Evolutionary conservation across 192 early-diverging fungal species (phyloP), one percentile per base, ranked within the genome.

Genomic region (Martensiomyces pterosporus): DNA sequence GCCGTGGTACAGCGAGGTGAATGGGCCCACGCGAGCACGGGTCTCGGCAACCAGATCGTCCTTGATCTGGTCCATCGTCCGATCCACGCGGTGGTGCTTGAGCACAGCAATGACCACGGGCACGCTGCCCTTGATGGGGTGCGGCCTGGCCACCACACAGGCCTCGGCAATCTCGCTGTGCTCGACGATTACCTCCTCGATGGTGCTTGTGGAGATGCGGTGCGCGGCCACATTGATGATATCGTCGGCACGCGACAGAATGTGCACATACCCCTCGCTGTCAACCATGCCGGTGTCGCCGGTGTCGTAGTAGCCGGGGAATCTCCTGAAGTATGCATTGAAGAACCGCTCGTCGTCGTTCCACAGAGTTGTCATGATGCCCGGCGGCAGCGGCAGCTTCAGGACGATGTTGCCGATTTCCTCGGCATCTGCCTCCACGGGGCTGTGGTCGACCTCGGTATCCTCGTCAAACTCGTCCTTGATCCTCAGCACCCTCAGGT

Each of bases 151-250:
- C 0, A 84, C 74, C 7, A 82, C 80, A 46, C 71, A 75, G 27
- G 77, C 75, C 49, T 84, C 82, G 2, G 75, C 80, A 7, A 82
- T 65, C 15, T 47, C 53, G 1, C 55, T 60, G 66, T 85, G 80
- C 4, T 60, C 55, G 4, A 78, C 55, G 3, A 90, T 54, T 17
- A 83, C 75, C 50, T 80, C 70, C 44, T 90, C 87, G 14, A 84
- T 60, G 0, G 71, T 75, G 4, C 85, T 83, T 2, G 82, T 83
- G 17, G 78, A 80, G 0, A 90, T 58, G 7, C 88, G 82, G 52
- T 90, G 88, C 26, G 81, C 84, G 0, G 88, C 85, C 2, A 85
- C 81, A 49, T 90, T 87, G 52, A 90, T 82, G 36, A 90, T 75
- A 49, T 82, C 78, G 38, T 79, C 78, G 13, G 73, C 3, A 82